These are phyloP conservation scores for Tanozyma kutaoensis DNA, from an alignment of 805 yeast genomes.

Conservation along the genomic window DNA sequence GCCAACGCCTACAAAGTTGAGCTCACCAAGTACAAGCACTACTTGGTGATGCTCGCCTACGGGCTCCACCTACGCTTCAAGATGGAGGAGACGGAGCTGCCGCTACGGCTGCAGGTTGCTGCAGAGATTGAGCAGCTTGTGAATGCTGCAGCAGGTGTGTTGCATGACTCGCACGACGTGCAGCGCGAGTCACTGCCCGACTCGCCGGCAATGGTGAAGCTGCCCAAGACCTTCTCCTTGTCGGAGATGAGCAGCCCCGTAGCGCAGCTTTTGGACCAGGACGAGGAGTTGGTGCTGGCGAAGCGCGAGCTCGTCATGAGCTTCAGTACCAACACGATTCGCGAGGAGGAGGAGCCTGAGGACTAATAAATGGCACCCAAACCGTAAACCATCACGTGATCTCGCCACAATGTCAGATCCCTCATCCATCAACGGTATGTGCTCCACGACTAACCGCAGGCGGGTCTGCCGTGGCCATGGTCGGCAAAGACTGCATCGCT, in stretches of 20 bases:
- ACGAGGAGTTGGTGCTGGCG: not conserved
- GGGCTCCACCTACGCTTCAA: constrained; percentile 34
- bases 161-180: no score
- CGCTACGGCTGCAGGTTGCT: no score
- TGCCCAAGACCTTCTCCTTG: no score
- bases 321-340: constrained; percentile 17
- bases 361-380: no score
- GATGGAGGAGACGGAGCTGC: constrained; percentile 13
- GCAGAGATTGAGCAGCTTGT: no score
- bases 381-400: no score
- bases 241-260: no score
- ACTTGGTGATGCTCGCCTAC: constrained; percentile 30
- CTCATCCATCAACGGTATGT: constrained; percentile 59
- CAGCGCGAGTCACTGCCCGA: no score
- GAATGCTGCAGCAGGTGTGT: no score
- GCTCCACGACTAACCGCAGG: constrained; percentile 24
- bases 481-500: constrained; percentile 96
- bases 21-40: constrained; percentile 29
- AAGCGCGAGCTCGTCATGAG: constrained; percentile 13
- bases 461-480: constrained; percentile 98
- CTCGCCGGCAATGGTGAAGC: no score
- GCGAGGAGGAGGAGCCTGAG: constrained; percentile 2
- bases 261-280: no score
- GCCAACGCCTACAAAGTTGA: constrained; percentile 31
- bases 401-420: constrained; percentile 80